Percentiles rank a stretch among this genome's conserved stretches.
Conservation (phyloP, 1,284 basidiomycete species). For the Amylostereum areolatum region DNA sequence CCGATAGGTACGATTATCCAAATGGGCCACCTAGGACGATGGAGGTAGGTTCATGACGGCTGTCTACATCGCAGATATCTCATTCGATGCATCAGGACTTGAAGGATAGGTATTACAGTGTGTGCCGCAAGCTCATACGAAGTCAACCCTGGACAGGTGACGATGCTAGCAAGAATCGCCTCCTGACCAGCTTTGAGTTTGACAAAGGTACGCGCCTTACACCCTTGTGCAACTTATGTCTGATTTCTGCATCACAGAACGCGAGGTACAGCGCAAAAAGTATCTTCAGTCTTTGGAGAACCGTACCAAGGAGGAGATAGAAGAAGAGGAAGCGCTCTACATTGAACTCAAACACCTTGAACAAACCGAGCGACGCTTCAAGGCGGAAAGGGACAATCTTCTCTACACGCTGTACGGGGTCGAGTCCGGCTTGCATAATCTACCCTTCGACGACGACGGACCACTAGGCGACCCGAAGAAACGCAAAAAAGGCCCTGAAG, state of each 20-base stretch:
- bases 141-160: constrained; percentile 81
- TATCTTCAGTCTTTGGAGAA: constrained; percentile 84
- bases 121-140: constrained; percentile 85
- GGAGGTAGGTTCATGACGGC: constrained; percentile 47
- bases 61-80: background rate
- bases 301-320: constrained; percentile 84
- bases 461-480: constrained; percentile 32
- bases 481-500: constrained; percentile 42
- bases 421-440: constrained; percentile 76
- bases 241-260: constrained; percentile 41
- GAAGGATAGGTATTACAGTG: constrained; percentile 92
- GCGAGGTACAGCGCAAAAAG: constrained; percentile 85
- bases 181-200: constrained; percentile 72
- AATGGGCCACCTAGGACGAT: constrained; percentile 50
- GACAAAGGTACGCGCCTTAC: constrained; percentile 62
- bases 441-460: constrained; percentile 55
- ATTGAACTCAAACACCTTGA: constrained; percentile 92
- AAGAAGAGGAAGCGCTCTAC: constrained; percentile 95
- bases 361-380: constrained; percentile 87
- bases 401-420: constrained; percentile 80
- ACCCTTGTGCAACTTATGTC: constrained; percentile 5
- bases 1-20: constrained; percentile 84
- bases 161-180: constrained; percentile 60
- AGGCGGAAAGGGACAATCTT: constrained; percentile 86
- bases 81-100: constrained; percentile 60